Percentiles rank a stretch among this genome's conserved stretches.
phyloP scores from a whole-genome alignment of 2,329 filamentous ascomycete genomes.

The Teratosphaeria nubilosa region DNA sequence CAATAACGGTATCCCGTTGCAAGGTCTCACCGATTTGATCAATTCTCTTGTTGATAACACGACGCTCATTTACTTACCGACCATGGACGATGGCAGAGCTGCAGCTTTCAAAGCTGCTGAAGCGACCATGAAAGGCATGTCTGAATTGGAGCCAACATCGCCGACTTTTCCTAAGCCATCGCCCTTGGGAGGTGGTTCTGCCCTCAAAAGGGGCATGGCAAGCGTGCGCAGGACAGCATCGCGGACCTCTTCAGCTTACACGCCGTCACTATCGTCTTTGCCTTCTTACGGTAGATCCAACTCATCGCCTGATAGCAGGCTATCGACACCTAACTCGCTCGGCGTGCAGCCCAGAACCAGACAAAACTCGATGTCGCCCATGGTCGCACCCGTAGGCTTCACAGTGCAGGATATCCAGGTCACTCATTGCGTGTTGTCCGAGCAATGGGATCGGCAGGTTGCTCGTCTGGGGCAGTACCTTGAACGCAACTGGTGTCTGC shows the following conservation, averaged over 20 bases:
- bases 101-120: constrained; percentile 45
- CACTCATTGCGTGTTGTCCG: constrained; percentile 37
- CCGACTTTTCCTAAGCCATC: constrained; percentile 10
- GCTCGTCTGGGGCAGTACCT: constrained; percentile 38
- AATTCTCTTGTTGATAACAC: constrained; percentile 58
- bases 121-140: constrained; percentile 24
- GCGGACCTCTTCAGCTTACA: constrained; percentile 17
- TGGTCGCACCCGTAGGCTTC: constrained; percentile 11
- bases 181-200: constrained; percentile 9
- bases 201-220: constrained; percentile 23
- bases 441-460: constrained; percentile 41
- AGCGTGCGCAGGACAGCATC: constrained; percentile 22
- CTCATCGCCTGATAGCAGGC: constrained; percentile 4
- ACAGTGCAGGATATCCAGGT: constrained; percentile 43
- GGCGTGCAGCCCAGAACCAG: constrained; percentile 12
- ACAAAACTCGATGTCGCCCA: constrained; percentile 12
- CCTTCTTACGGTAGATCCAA: constrained; percentile 8
- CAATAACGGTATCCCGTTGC: constrained; percentile 61
- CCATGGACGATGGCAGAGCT: constrained; percentile 52
- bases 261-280: constrained; percentile 23
- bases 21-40: constrained; percentile 58
- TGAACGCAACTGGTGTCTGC: constrained; percentile 36
- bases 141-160: constrained; percentile 16
- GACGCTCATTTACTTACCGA: constrained; percentile 51
- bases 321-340: constrained; percentile 16